Conservation (phyloP, 805 yeast species). For the Phaffomyces opuntiae region DNA sequence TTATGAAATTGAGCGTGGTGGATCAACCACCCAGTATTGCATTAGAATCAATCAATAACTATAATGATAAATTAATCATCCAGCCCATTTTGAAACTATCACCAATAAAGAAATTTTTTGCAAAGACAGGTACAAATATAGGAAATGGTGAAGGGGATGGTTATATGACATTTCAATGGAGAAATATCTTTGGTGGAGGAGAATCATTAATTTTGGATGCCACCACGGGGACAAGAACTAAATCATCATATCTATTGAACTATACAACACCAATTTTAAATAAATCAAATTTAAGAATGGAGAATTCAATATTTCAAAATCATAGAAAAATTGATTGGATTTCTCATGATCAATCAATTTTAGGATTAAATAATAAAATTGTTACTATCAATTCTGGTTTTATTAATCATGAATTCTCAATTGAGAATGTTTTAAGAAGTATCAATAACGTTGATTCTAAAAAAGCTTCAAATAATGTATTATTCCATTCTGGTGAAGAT, state of each 20-base stretch:
- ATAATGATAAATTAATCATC: conserved; percentile 12
- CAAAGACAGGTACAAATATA: conserved; percentile 90
- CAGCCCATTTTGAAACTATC: conserved; percentile 26
- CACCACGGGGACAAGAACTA: conserved; percentile 54
- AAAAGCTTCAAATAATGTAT: conserved; percentile 45
- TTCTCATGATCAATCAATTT: conserved; percentile 44
- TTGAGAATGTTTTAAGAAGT: conserved; percentile 39
- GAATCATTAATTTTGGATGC: conserved; percentile 50
- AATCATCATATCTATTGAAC: conserved; percentile 46
- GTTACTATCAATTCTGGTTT: conserved; percentile 8
- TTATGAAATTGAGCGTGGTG: conserved; percentile 36
- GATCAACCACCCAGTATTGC: conserved; percentile 32
- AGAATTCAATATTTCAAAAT: conserved; percentile 42
- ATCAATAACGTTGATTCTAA: conserved; percentile 33
- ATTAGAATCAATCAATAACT: conserved; percentile 19
- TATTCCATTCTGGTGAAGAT: conserved; percentile 55
- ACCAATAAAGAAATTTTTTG: conserved; percentile 66
- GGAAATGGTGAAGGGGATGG: conserved; percentile 98
- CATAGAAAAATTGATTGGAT: conserved; percentile 46
- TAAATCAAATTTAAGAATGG: conserved; percentile 46
- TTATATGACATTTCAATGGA: conserved; percentile 64
- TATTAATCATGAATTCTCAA: conserved; percentile 41
- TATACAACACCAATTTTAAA: conserved; percentile 43
- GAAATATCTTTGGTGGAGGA: conserved; percentile 64
- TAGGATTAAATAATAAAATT: conserved; percentile 36